Evolutionary conservation across 1,139 yeast genomes (phyloP), one percentile per base, ranked within the genome.

Genomic region (Pneumocystis wakefieldiae): DNA sequence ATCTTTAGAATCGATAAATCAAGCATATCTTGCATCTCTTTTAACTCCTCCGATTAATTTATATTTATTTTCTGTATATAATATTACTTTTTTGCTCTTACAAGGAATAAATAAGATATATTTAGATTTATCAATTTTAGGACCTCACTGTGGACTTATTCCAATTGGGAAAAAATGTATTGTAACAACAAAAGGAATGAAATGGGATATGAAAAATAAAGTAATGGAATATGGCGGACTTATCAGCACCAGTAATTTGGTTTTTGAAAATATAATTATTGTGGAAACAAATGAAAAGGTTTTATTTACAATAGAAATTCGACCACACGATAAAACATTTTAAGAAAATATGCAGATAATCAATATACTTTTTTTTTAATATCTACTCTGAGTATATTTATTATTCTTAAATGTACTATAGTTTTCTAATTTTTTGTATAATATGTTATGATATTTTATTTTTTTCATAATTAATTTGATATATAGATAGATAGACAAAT

Each of bases 251-350:
- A 57, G n/a, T 29, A 57, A 57, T 24, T 24, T 57, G 3, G n/a
- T 12, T 37, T 19, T 57, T 8, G 28, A 57, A 57, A 12, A 57
- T 24, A 19, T 37, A 39, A 19, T 57, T 57, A 57, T 15, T 3
- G 38, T 57, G 7, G 32, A 57, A 37, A 37, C 42, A 37, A 12
- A 37, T 39, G 59, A 57, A 57, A 39, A 29, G 4, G 7, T 57
- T 28, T 57, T 57, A 28, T 57, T 37, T 37, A 57, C 59, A 37
- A 24, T 57, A 19, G 59, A 91, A 80, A 75, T 90, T 12, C n/a
- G 32, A 4, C 4, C 32, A 14, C 17, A 14, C 24, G 14, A 24
- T 24, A 24, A 48, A 48, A 48, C 14, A 24, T 48, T 42, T 42
- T 42, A 15, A 32, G 35, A 32, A 41, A 48, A 48, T 24, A 24